Base-by-base conservation (phyloP, 352 stramenopile species). In the Aphanomyces cochlioides region DNA sequence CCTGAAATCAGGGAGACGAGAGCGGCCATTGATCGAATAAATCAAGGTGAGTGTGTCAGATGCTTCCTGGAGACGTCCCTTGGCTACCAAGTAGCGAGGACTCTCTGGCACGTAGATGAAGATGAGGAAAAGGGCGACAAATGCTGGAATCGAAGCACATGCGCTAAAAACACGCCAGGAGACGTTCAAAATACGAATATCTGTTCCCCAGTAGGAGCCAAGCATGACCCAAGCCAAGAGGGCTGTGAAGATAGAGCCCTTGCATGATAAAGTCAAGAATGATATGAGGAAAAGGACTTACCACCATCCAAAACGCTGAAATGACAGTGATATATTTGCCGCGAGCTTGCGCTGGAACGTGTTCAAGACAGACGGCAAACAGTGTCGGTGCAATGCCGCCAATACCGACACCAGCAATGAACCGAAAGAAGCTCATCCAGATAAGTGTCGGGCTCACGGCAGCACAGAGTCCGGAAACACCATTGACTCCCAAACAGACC, bases 261-360 rank as follows among this genome's bases (percentile, higher is more conserved):
- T 28, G 13, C 15, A 17, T 13, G n/a, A 56, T 1, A 15, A 36
- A 34, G 41, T 8, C 43, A 5, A 56, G 28, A 38, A 3, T 50
- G 34, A 19, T 53, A n/a, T 56, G 40, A 7, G 57, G 68, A 15
- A 17, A 36, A 40, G 6, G 4, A 4, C 39, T 19, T 56, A 64
- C 53, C 15, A 97, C 75, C 87, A 96, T 96, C 90, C 90, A 97
- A 75, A 96, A 96, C 7, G 83, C 90, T 61, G 89, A 95, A 58
- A 97, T 79, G 66, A 93, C 82, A 17, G 87, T 96, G 13, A 97
- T 76, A 61, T 90, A 93, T 37, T 84, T 79, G n/a, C 90, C 89
- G 36, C 89, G 80, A 10, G 78, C 76, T 2, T 74, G 77, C 19
- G 85, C 77, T 0, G 90, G 87, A 0, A 96, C 87, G 56, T 96